A percentile compares a stretch with the other conserved stretches of the same genome.
Evolutionary conservation across 2,329 filamentous ascomycete species (phyloP).

Genomic region (Diaporthe sp.): DNA sequence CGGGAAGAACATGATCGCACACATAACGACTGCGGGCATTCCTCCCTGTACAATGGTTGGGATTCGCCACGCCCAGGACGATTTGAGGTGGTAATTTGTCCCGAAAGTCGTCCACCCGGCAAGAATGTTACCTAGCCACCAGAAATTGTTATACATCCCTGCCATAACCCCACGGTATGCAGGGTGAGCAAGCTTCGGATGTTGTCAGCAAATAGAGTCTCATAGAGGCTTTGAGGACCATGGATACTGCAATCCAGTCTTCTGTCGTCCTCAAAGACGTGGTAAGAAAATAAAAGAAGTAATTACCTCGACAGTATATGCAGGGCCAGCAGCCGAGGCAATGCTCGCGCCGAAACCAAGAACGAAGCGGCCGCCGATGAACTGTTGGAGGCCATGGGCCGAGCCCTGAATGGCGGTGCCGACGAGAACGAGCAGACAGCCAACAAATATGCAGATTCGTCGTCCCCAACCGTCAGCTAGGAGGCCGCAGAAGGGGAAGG

Average conservation of each 20-base stretch:
- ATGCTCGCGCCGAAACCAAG: constrained; percentile 67
- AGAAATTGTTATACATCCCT: constrained; percentile 56
- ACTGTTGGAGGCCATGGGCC: constrained; percentile 50
- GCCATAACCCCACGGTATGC: constrained; percentile 56
- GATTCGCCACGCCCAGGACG: constrained; percentile 49
- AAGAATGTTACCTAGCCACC: constrained; percentile 61
- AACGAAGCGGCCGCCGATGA: constrained; percentile 68
- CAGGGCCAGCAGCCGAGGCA: constrained; percentile 56
- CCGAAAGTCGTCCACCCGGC: constrained; percentile 61
- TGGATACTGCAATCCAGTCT: no score
- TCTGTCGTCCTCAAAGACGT: fast-evolving
- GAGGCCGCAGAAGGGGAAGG: constrained; percentile 58
- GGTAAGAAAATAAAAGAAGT: background rate
- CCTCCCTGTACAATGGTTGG: constrained; percentile 56
- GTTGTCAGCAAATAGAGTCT: background rate
- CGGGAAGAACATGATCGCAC: constrained; percentile 45
- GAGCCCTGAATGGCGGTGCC: constrained; percentile 59
- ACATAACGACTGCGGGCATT: constrained; percentile 51
- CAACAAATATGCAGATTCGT: constrained; percentile 57
- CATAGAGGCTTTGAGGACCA: no score
- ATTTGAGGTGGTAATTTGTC: constrained; percentile 48
- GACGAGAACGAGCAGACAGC: constrained; percentile 54
- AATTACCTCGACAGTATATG: constrained; percentile 54
- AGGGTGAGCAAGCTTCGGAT: constrained; percentile 40
- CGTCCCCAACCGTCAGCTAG: constrained; percentile 59